Conservation (phyloP, 331 rosid species). For the Phaseolus coccineus region DNA sequence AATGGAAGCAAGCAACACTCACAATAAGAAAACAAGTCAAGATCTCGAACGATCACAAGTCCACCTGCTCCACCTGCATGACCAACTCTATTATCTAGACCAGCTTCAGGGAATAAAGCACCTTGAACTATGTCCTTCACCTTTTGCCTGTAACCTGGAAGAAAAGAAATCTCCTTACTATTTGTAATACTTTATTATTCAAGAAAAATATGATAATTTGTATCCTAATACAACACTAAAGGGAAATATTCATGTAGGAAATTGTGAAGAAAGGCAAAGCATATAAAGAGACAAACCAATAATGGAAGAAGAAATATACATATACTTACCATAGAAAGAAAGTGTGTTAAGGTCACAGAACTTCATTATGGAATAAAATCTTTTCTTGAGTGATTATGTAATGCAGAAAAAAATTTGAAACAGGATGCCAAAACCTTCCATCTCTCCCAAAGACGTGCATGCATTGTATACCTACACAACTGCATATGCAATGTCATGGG, state of each 20-base stretch:
- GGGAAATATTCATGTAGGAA: background rate
- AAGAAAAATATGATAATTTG: slow-evolving; percentile 2
- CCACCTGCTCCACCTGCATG: slow-evolving; percentile 97
- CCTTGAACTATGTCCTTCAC: slow-evolving; percentile 87
- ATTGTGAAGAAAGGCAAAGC: slow-evolving; percentile 31
- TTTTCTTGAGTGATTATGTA: slow-evolving; percentile 12
- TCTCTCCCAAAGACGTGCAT: background rate
- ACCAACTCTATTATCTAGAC: slow-evolving; percentile 73
- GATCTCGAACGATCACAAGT: slow-evolving; percentile 89
- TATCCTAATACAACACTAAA: background rate
- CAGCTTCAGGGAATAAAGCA: slow-evolving; percentile 96
- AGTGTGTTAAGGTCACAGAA: background rate
- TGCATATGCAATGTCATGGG: too few relatives aligned
- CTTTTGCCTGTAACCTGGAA: slow-evolving; percentile 76
- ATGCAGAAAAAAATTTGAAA: slow-evolving; percentile 17
- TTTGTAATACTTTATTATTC: background rate
- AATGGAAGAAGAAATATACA: slow-evolving; percentile 18
- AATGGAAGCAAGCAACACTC: slow-evolving; percentile 97
- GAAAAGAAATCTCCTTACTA: slow-evolving; percentile 19
- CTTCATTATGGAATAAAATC: background rate
- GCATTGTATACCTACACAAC: background rate
- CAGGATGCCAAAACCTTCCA: slow-evolving; percentile 3
- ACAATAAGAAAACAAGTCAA: slow-evolving; percentile 85
- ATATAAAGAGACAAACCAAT: slow-evolving; percentile 1
- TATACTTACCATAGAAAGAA: slow-evolving; percentile 8